phyloP scores from a whole-genome alignment of 257 asterid species.

The Dorcoceras hygrometricum region DNA sequence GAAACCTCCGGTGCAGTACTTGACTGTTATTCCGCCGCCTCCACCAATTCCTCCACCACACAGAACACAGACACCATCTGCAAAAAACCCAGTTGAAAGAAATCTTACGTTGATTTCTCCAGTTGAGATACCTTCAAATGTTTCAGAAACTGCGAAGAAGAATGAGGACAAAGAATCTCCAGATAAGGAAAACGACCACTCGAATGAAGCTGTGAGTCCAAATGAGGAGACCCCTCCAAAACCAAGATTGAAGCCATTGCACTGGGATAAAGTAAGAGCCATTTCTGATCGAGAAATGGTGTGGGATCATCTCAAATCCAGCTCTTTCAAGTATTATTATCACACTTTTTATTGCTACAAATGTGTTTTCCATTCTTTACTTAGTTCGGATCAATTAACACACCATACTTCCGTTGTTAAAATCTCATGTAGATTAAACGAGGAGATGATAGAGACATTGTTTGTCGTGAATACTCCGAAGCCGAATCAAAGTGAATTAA shows the following conservation, averaged over 20 bases:
- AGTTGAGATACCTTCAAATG: constrained; percentile 47
- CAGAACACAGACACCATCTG: background rate
- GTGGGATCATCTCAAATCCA: constrained; percentile 93
- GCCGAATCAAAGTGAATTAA: constrained; percentile 54
- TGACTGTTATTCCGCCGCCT: background rate
- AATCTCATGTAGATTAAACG: constrained; percentile 64
- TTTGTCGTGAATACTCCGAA: constrained; percentile 65
- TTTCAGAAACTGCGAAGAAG: constrained; percentile 28
- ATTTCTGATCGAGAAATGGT: constrained; percentile 94
- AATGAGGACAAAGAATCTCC: constrained; percentile 26
- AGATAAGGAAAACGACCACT: constrained; percentile 21
- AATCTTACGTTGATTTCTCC: constrained; percentile 36
- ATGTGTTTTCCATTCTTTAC: background rate
- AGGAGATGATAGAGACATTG: constrained; percentile 95
- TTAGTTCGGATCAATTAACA: constrained; percentile 4
- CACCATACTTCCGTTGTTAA: constrained; percentile 4
- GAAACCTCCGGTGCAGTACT: no score
- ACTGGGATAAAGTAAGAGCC: constrained; percentile 97
- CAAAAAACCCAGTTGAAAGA: no score
- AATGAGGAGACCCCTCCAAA: constrained; percentile 55
- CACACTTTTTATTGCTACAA: background rate
- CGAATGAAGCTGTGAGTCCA: constrained; percentile 27
- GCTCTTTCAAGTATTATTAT: constrained; percentile 74
- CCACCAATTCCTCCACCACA: background rate
- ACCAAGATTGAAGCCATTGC: constrained; percentile 89